Conservation (phyloP, 2,329 filamentous ascomycete species). For the Drechmeria coniospora region DNA sequence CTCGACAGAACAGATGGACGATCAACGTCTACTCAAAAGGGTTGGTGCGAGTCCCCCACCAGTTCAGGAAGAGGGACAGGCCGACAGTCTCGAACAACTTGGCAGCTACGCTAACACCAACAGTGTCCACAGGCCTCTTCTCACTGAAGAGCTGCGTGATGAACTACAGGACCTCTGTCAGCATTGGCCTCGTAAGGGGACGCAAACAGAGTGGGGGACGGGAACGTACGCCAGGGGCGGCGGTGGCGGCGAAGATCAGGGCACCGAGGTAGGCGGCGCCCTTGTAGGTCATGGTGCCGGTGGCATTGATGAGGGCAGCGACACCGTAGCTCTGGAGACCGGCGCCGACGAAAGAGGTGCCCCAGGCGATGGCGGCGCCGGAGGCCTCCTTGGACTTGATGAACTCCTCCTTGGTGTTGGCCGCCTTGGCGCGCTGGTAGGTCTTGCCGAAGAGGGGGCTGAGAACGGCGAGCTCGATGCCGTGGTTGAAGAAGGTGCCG, state of each 20-base stretch:
- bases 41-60: constrained; percentile 93
- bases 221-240: constrained; percentile 61
- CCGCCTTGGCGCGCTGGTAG: constrained; percentile 79
- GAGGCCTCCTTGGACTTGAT: constrained; percentile 83
- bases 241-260: constrained; percentile 81
- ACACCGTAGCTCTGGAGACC: constrained; percentile 82
- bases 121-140: constrained; percentile 80
- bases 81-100: constrained; percentile 89
- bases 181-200: neutral
- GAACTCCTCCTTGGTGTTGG: constrained; percentile 96
- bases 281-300: constrained; percentile 90
- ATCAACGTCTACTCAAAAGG: constrained; percentile 56
- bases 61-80: constrained; percentile 81
- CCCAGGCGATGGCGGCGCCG: constrained; percentile 76
- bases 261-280: constrained; percentile 85
- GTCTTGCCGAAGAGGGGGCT: constrained; percentile 84
- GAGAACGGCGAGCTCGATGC: constrained; percentile 73
- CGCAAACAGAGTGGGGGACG: neutral
- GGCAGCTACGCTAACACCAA: constrained; percentile 70
- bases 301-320: constrained; percentile 83
- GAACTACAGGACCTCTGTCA: constrained; percentile 38
- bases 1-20: constrained; percentile 1
- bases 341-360: constrained; percentile 77
- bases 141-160: constrained; percentile 76
- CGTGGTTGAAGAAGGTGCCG: constrained; percentile 91